These are phyloP conservation scores for Nemania sp. DNA, from an alignment of 2,329 filamentous ascomycete species.

Conservation along the genomic window DNA sequence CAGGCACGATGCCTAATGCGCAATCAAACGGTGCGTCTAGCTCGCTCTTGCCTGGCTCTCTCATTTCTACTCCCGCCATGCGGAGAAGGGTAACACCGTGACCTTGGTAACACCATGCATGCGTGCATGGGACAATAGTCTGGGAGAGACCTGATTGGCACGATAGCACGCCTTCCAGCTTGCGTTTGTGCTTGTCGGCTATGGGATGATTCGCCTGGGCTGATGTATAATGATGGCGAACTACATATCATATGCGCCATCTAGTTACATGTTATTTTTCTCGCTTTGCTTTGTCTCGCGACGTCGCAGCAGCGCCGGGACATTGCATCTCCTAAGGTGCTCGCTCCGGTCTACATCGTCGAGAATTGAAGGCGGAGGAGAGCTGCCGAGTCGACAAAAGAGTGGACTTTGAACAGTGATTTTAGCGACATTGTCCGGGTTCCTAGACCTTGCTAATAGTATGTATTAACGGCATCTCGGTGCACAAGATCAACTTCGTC, in stretches of 20 bases:
- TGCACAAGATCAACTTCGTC: no score
- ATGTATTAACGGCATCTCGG: no score
- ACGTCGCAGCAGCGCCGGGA: constrained; percentile 23
- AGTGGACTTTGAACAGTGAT: no score
- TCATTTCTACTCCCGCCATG: constrained; percentile 26
- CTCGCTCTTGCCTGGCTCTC: not conserved
- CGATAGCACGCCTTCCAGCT: constrained; percentile 5
- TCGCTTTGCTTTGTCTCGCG: constrained; percentile 20
- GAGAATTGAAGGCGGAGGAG: no score
- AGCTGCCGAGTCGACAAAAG: no score
- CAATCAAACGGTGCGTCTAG: constrained; percentile 35
- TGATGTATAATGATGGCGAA: constrained; percentile 2
- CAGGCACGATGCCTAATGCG: constrained; percentile 32
- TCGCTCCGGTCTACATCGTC: no score
- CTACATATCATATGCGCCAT: constrained; percentile 8
- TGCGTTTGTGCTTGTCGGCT: not conserved
- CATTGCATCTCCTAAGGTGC: constrained; percentile 23
- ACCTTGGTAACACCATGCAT: not conserved
- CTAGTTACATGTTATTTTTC: constrained; percentile 12
- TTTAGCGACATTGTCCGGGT: no score
- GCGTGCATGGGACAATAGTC: constrained; percentile 39
- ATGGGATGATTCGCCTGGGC: not conserved
- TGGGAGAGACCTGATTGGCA: constrained; percentile 35
- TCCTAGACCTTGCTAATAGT: no score
- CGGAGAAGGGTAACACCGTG: constrained; percentile 32